Evolutionary conservation across 75 land plant genomes (phyloP).

Genomic region (Pinus taeda): DNA sequence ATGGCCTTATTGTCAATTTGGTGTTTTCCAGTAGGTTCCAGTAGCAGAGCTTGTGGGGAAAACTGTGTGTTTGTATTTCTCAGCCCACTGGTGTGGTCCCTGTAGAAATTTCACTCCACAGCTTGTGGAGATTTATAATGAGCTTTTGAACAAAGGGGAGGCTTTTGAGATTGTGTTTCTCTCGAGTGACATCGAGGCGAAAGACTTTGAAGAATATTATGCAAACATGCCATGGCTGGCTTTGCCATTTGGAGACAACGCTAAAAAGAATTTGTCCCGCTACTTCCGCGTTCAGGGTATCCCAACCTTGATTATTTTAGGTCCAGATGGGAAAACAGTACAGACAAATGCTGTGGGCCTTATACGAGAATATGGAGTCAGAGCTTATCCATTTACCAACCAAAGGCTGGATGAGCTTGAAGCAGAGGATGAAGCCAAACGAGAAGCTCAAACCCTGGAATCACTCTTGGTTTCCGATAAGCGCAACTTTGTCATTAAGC

Average conservation of each 20-base stretch:
- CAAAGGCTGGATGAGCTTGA: constrained; percentile 12
- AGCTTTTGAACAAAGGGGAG: constrained; percentile 18
- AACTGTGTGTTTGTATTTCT: constrained; percentile 52
- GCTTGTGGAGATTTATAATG: constrained; percentile 25
- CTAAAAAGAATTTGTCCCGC: constrained; percentile 12
- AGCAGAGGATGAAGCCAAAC: constrained; percentile 18
- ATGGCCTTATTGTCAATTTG: too few species aligned
- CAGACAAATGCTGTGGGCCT: constrained; percentile 8
- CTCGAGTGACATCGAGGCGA: constrained; percentile 23
- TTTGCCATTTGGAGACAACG: constrained; percentile 17
- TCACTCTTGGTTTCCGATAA: constrained; percentile 19
- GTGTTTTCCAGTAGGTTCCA: constrained; percentile 15
- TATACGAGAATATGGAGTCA: constrained; percentile 13
- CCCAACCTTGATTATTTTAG: constrained; percentile 22
- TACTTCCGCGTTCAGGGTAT: constrained; percentile 23
- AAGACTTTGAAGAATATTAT: constrained; percentile 15
- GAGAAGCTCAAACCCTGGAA: constrained; percentile 18
- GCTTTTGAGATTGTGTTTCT: constrained; percentile 33
- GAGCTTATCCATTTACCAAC: constrained; percentile 26
- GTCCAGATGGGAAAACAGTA: constrained; percentile 33
- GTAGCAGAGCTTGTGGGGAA: constrained; percentile 35
- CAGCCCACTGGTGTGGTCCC: constrained; percentile 45
- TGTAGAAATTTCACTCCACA: constrained; percentile 31
- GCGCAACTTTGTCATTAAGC: constrained; percentile 12
- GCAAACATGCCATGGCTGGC: constrained; percentile 33